A percentile compares a stretch with the other conserved stretches of the same genome.
Conservation (phyloP, 768 basidiomycete genomes). For the Tricholoma bakamatsutake region DNA sequence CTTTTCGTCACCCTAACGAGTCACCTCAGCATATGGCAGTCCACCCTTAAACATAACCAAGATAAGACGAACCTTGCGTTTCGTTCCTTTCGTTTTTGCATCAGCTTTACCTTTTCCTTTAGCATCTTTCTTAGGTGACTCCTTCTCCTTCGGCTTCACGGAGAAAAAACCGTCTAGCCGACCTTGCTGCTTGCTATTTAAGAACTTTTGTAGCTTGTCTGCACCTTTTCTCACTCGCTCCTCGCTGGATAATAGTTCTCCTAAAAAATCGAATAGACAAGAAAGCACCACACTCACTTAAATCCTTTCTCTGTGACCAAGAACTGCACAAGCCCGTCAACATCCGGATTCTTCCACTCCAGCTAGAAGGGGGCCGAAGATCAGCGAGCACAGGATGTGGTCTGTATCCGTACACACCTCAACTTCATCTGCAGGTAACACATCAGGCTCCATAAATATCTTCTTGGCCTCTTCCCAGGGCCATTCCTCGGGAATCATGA, state of each 20-base stretch:
- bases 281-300: slow-evolving; percentile 47
- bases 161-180: slow-evolving; percentile 95
- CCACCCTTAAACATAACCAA: not conserved
- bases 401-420: slow-evolving; percentile 45
- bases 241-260: slow-evolving; percentile 52
- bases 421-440: slow-evolving; percentile 76
- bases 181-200: slow-evolving; percentile 92
- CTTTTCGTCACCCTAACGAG: slow-evolving; percentile 34
- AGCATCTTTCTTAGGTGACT: slow-evolving; percentile 23
- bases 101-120: slow-evolving; percentile 36
- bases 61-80: slow-evolving; percentile 38
- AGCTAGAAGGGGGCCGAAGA: slow-evolving; percentile 43
- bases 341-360: slow-evolving; percentile 91
- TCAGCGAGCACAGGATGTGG: not conserved
- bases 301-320: slow-evolving; percentile 94
- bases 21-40: slow-evolving; percentile 2
- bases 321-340: slow-evolving; percentile 92
- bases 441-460: slow-evolving; percentile 87
- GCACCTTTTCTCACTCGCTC: slow-evolving; percentile 95
- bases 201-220: slow-evolving; percentile 83
- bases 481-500: slow-evolving; percentile 90
- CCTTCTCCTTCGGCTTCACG: slow-evolving; percentile 54
- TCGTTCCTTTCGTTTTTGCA: slow-evolving; percentile 35
- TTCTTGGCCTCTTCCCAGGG: slow-evolving; percentile 94
- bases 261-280: not conserved